Base-by-base conservation (phyloP, 345 rosid genomes). In the Chamaenerion angustifolium region DNA sequence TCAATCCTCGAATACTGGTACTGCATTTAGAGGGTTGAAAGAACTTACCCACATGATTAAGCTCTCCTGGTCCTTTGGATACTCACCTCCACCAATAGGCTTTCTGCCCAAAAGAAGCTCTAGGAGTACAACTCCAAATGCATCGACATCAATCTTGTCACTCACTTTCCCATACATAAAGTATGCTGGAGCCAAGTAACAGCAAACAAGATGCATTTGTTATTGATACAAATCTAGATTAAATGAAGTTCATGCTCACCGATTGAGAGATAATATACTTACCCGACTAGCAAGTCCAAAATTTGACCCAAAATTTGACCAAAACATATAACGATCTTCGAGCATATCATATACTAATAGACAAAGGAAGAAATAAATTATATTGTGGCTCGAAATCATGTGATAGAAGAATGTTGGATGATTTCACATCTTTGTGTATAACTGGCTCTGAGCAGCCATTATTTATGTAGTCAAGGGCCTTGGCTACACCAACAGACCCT, bases 131-230 rank as follows among this genome's bases (percentile, higher is more conserved):
- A 92, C 89, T 47, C 98, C 98, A 66, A 76, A 80, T 41, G 98
- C 95, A 67, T 84, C 87, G 19, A 92, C 96, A 73, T 92, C 98
- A 35, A 87, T 70, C 74, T 76, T 88, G 74, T 92, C 88, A 27
- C 85, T 87, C 65, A 92, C 79, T 76, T 76, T 84, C 42, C 98
- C 98, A 21, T 87, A 80, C 90, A 80, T 74, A 61, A 92, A 80
- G 69, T 87, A 92, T 64, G 87, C 98, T 15, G 98, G 98, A 66
- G 99, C 99, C 80, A 92, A 68, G 68, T 92, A 92, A 60, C 98
- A 87, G 81, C 63, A 52, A 65, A 9, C 64, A 16, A 60, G 47
- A 18, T 23, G 21, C 52, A 48, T 52, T 47, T 52, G 3, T 35
- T 14, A 3, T 21, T 46, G 18, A 23, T 5, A 2, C 5, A 5